Evolutionary conservation across 2,329 filamentous ascomycete genomes (phyloP).

Genomic region (Penicillium rolfsii): DNA sequence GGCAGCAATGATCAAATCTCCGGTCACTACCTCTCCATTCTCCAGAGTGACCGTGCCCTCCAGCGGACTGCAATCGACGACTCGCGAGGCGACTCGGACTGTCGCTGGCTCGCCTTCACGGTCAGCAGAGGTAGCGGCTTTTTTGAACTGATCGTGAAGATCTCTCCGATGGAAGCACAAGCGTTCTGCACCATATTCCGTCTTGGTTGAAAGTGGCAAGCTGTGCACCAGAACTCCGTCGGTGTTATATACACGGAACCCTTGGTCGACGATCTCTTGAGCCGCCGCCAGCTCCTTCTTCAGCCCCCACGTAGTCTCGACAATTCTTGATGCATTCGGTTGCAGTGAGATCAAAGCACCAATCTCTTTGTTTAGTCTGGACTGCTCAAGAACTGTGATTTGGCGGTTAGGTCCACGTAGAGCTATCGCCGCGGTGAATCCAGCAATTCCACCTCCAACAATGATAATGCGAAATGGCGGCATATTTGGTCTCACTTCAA

Average conservation of each 20-base stretch:
- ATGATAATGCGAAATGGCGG: constrained; percentile 51
- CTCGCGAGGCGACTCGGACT: constrained; percentile 20
- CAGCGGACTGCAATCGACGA: constrained; percentile 16
- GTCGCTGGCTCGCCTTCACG: constrained; percentile 20
- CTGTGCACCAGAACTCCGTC: constrained; percentile 25
- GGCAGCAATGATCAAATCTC: constrained; percentile 35
- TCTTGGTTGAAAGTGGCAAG: constrained; percentile 22
- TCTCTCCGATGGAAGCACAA: constrained; percentile 31
- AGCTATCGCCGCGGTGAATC: constrained; percentile 40
- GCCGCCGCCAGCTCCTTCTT: constrained; percentile 12
- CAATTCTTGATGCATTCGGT: constrained; percentile 49
- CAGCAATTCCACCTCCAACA: constrained; percentile 50
- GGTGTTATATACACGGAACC: constrained; percentile 31
- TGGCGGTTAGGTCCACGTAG: constrained; percentile 28
- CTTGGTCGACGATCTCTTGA: constrained; percentile 26
- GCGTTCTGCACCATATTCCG: constrained; percentile 26
- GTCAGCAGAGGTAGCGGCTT: constrained; percentile 10
- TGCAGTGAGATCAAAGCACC: constrained; percentile 55
- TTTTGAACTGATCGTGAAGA: constrained; percentile 30
- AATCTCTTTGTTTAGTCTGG: constrained; percentile 40
- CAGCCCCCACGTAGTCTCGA: constrained; percentile 33
- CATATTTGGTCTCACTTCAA: constrained; percentile 1
- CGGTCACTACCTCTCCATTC: constrained; percentile 20
- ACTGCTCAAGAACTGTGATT: constrained; percentile 33
- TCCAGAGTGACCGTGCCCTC: constrained; percentile 22